Conservation (phyloP, 805 yeast genomes). For the Candida michaelii region DNA sequence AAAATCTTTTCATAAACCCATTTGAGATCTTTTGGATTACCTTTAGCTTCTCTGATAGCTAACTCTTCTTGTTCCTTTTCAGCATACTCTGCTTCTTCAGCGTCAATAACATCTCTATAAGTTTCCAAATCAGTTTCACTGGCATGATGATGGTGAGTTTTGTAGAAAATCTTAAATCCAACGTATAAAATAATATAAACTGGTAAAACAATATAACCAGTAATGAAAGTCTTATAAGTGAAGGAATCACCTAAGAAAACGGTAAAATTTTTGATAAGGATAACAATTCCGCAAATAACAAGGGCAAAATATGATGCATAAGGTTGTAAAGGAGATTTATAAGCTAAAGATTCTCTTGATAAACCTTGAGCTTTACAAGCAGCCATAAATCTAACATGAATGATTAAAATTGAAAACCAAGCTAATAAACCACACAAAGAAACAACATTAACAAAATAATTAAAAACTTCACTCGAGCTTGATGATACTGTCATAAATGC, state of each 20-base stretch:
- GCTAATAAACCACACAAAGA: slow-evolving; percentile 74
- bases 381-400: slow-evolving; percentile 63
- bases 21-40: slow-evolving; percentile 39
- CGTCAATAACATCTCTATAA: slow-evolving; percentile 54
- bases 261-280: slow-evolving; percentile 68
- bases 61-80: slow-evolving; percentile 32
- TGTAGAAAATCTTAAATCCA: slow-evolving; percentile 60
- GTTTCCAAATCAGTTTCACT: slow-evolving; percentile 62
- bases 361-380: slow-evolving; percentile 71
- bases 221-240: slow-evolving; percentile 65
- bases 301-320: slow-evolving; percentile 64
- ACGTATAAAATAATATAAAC: slow-evolving; percentile 53
- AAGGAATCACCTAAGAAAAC: slow-evolving; percentile 61
- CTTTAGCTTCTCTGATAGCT: slow-evolving; percentile 42
- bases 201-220: slow-evolving; percentile 77
- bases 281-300: slow-evolving; percentile 50
- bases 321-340: slow-evolving; percentile 67
- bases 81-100: slow-evolving; percentile 46
- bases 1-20: slow-evolving; percentile 51
- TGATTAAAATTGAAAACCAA: slow-evolving; percentile 69
- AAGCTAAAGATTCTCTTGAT: slow-evolving; percentile 54
- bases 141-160: slow-evolving; percentile 49
- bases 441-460: slow-evolving; percentile 72
- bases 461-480: slow-evolving; percentile 56
- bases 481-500: slow-evolving; percentile 70